Evolutionary conservation across 2,329 filamentous ascomycete genomes (phyloP).

Genomic region (Fusarium siculi): DNA sequence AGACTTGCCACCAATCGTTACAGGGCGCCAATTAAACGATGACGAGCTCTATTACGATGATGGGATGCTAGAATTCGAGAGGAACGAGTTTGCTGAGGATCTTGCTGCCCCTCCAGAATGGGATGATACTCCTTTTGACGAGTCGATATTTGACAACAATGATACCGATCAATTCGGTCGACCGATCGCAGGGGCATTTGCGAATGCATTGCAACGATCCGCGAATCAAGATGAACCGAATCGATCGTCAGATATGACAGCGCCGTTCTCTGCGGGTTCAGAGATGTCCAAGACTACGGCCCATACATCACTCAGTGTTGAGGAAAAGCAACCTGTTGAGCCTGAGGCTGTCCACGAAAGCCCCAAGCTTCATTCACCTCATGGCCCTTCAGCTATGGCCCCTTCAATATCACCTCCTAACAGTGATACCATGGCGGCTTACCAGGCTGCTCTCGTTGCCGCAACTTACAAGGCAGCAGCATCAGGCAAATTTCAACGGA

Average conservation of each 20-base stretch:
- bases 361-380: slow-evolving; percentile 11
- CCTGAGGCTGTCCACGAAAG: slow-evolving; percentile 12
- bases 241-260: slow-evolving; percentile 59
- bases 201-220: slow-evolving; percentile 58
- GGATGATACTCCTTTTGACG: slow-evolving; percentile 72
- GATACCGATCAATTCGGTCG: slow-evolving; percentile 72
- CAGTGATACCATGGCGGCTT: slow-evolving; percentile 63
- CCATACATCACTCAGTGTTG: slow-evolving; percentile 61
- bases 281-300: slow-evolving; percentile 59
- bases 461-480: slow-evolving; percentile 81
- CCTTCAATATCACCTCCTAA: slow-evolving; percentile 14
- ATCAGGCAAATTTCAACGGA: slow-evolving; percentile 78
- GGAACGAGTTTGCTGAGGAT: slow-evolving; percentile 58
- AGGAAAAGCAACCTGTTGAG: slow-evolving; percentile 26
- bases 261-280: slow-evolving; percentile 58
- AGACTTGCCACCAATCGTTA: slow-evolving; percentile 24
- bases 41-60: slow-evolving; percentile 79
- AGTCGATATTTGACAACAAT: slow-evolving; percentile 77
- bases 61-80: slow-evolving; percentile 63
- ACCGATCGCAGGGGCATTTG: slow-evolving; percentile 68
- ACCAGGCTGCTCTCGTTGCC: slow-evolving; percentile 85
- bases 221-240: slow-evolving; percentile 48
- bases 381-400: slow-evolving; percentile 11
- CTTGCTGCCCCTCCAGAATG: slow-evolving; percentile 55
- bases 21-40: slow-evolving; percentile 46